Percentiles rank a stretch among this genome's conserved stretches.
Evolutionary conservation across 2,329 filamentous ascomycete genomes (phyloP).

Genomic region (Cladosporium sp.): DNA sequence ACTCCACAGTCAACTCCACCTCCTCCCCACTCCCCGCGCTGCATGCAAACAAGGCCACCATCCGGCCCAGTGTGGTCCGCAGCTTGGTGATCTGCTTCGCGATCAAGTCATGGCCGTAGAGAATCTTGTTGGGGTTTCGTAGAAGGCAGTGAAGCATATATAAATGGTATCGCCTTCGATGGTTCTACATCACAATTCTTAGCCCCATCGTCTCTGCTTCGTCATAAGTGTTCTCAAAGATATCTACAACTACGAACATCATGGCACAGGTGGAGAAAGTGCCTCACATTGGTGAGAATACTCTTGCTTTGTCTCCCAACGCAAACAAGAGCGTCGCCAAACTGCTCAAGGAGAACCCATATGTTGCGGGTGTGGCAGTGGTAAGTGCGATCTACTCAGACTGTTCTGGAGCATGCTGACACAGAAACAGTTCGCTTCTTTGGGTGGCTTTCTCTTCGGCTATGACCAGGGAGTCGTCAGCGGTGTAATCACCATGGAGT

Average conservation of each 20-base stretch:
- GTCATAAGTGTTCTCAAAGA: not conserved
- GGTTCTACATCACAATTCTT: not conserved
- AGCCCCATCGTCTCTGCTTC: not conserved
- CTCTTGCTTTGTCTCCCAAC: not conserved
- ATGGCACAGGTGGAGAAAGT: slow-evolving; percentile 7
- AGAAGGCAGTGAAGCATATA: not conserved
- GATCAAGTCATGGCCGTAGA: not conserved
- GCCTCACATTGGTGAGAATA: not conserved
- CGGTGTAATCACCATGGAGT: slow-evolving; percentile 13
- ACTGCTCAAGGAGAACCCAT: slow-evolving; percentile 1
- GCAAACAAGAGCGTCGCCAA: slow-evolving; percentile 3
- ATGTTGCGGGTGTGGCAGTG: slow-evolving; percentile 6
- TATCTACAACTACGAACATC: not conserved
- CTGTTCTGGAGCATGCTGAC: not conserved
- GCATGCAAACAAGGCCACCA: not conserved
- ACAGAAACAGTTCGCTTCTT: not conserved
- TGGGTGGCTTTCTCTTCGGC: slow-evolving; percentile 13
- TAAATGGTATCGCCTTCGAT: not conserved
- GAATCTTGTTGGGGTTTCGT: not conserved
- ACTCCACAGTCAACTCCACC: not conserved
- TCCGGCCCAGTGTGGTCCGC: not conserved
- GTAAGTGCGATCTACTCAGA: not conserved
- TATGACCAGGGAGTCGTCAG: slow-evolving; percentile 13
- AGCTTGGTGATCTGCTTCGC: not conserved
- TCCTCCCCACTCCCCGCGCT: not conserved